Conservation (phyloP, 202 grass and related monocot genomes). For the Brachypodium distachyon region DNA sequence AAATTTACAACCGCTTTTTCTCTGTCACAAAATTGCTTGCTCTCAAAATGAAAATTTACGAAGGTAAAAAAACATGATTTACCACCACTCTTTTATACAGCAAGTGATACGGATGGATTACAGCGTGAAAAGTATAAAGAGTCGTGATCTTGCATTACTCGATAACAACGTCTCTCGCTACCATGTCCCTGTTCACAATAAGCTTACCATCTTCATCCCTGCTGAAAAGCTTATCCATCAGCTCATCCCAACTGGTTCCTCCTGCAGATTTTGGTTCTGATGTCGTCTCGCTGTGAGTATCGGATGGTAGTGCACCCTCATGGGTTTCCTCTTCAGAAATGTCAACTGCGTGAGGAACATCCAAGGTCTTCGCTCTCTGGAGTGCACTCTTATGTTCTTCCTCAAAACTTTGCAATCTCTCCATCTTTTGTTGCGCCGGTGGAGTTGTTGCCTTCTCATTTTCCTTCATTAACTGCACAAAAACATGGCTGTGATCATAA, state of each 20-base stretch:
- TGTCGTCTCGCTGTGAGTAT: conserved; percentile 6
- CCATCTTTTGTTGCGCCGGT: conserved; percentile 61
- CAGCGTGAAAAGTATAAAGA: not conserved
- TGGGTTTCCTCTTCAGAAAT: conserved; percentile 34
- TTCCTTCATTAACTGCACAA: conserved; percentile 58
- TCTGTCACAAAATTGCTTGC: not conserved
- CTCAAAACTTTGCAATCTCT: conserved; percentile 57
- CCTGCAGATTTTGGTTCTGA: conserved; percentile 35
- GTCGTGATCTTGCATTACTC: not conserved
- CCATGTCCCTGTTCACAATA: conserved; percentile 62
- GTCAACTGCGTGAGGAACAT: conserved; percentile 55
- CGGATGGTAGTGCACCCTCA: not conserved
- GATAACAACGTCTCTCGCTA: conserved; percentile 48
- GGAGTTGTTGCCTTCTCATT: conserved; percentile 23
- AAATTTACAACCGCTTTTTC: not conserved
- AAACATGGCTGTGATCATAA: not conserved
- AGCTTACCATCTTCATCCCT: conserved; percentile 57
- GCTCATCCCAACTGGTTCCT: conserved; percentile 71
- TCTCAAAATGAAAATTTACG: not conserved
- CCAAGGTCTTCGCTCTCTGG: conserved; percentile 50
- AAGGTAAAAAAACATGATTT: not conserved
- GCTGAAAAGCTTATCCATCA: conserved; percentile 76
- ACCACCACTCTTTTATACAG: conserved; percentile 18
- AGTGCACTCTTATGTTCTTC: conserved; percentile 81
- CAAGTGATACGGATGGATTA: not conserved